Evolutionary conservation across 495 filamentous ascomycete genomes (phyloP).

Genomic region (Penicillium ochrochloron): DNA sequence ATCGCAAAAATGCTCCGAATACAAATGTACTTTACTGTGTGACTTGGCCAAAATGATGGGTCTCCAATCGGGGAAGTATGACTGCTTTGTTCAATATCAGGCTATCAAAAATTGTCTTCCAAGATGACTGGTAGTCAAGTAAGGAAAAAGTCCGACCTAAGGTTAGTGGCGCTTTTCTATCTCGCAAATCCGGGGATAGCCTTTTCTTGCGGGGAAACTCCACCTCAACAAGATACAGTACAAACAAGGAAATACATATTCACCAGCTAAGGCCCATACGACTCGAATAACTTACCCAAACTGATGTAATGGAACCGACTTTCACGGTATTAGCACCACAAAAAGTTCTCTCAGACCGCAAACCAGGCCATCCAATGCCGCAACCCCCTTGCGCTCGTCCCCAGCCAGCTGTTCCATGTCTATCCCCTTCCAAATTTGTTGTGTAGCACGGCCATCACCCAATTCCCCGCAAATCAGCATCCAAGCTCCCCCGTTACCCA

Average conservation of each 20-base stretch:
- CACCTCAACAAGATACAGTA: neutral
- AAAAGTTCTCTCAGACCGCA: neutral
- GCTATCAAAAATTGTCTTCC: too few species aligned
- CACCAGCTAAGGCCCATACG: neutral
- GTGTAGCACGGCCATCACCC: slow-evolving; percentile 1
- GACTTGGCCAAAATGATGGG: too few species aligned
- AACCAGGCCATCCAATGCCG: neutral
- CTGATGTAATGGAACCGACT: neutral
- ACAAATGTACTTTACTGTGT: too few species aligned
- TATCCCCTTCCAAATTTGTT: neutral
- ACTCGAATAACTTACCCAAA: neutral
- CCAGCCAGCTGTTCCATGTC: neutral
- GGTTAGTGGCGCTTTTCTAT: neutral
- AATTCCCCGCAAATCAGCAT: slow-evolving; percentile 13
- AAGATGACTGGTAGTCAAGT: too few species aligned
- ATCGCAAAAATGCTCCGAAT: too few species aligned
- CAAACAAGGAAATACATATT: neutral
- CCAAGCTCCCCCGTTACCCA: slow-evolving; percentile 8
- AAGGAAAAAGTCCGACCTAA: neutral
- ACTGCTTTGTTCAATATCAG: too few species aligned
- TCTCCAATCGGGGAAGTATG: too few species aligned
- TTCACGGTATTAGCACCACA: neutral
- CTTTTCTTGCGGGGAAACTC: neutral
- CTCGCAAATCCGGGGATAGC: slow-evolving; percentile 1
- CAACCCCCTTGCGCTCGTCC: slow-evolving; percentile 4